A percentile compares a stretch with the other conserved stretches of the same genome.
These are phyloP conservation scores for Cupressus sempervirens DNA, from an alignment of 75 land plant genomes.

Conservation along the genomic window DNA sequence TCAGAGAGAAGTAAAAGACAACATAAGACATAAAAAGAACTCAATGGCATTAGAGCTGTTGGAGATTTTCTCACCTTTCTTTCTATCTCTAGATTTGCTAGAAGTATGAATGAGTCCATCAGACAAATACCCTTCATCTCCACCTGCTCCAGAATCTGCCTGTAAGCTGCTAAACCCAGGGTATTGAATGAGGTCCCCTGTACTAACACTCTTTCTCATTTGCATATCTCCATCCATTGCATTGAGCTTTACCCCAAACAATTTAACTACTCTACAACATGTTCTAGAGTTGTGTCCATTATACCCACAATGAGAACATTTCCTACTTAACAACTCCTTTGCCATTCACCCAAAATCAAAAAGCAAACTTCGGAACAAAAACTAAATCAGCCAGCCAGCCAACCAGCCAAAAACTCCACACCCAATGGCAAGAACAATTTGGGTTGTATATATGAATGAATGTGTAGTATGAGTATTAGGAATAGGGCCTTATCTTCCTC, in stretches of 20 bases:
- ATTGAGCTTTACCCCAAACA: constrained; percentile 64
- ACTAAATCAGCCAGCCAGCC: neutral
- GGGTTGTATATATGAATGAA: neutral
- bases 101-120: constrained; percentile 52
- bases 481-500: neutral
- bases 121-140: constrained; percentile 51
- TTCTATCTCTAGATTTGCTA: constrained; percentile 54
- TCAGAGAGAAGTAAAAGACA: neutral
- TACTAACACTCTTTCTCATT: constrained; percentile 56
- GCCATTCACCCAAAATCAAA: constrained; percentile 3
- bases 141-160: constrained; percentile 10
- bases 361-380: too few species aligned
- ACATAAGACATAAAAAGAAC: neutral
- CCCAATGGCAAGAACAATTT: neutral
- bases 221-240: constrained; percentile 33
- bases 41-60: neutral
- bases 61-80: constrained; percentile 44
- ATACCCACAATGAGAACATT: constrained; percentile 75
- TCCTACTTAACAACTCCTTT: constrained; percentile 37
- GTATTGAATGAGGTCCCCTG: constrained; percentile 47
- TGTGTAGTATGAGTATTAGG: neutral
- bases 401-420: neutral
- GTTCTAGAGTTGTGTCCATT: constrained; percentile 78
- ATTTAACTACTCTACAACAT: constrained; percentile 33
- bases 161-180: constrained; percentile 2